Percentiles rank a stretch among this genome's conserved stretches.
Evolutionary conservation across 1,284 basidiomycete genomes (phyloP).

Genomic region (Trametes hirsuta): DNA sequence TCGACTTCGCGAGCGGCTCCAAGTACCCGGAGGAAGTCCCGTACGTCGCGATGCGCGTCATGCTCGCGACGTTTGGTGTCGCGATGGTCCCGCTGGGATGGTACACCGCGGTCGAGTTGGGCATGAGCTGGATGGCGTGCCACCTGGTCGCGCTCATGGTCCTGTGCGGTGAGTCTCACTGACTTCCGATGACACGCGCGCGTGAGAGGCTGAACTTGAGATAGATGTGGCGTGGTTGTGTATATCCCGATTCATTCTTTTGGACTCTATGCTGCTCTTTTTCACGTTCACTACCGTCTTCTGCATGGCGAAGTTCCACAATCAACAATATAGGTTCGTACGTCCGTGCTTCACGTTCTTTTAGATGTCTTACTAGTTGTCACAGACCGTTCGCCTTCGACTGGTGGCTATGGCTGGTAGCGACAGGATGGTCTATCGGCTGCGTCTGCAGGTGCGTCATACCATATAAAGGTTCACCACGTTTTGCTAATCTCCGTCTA

Average conservation of each 20-base stretch:
- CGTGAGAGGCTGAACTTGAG: neutral
- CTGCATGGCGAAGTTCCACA: constrained; percentile 95
- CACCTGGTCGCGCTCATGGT: constrained; percentile 96
- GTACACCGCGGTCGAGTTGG: constrained; percentile 95
- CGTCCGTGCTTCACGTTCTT: no score
- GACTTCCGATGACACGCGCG: constrained; percentile 3
- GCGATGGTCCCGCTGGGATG: constrained; percentile 95
- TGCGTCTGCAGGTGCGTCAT: constrained; percentile 83
- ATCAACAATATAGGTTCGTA: constrained; percentile 87
- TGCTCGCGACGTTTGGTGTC: constrained; percentile 93
- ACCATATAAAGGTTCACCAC: neutral
- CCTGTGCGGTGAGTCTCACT: constrained; percentile 68
- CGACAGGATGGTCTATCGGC: constrained; percentile 94
- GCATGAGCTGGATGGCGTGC: constrained; percentile 88
- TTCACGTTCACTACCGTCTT: constrained; percentile 98
- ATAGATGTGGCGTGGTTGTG: constrained; percentile 96
- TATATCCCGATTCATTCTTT: constrained; percentile 95
- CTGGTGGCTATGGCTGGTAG: constrained; percentile 95
- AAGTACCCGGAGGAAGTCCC: constrained; percentile 86
- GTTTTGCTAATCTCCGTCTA: constrained; percentile 35
- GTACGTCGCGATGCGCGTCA: constrained; percentile 93
- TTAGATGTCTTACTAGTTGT: constrained; percentile 1
- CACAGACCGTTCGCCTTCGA: constrained; percentile 86
- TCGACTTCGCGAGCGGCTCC: constrained; percentile 94
- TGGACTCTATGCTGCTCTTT: constrained; percentile 98